Conservation (phyloP, 1,284 basidiomycete genomes). For the Naganishia cerealis region DNA sequence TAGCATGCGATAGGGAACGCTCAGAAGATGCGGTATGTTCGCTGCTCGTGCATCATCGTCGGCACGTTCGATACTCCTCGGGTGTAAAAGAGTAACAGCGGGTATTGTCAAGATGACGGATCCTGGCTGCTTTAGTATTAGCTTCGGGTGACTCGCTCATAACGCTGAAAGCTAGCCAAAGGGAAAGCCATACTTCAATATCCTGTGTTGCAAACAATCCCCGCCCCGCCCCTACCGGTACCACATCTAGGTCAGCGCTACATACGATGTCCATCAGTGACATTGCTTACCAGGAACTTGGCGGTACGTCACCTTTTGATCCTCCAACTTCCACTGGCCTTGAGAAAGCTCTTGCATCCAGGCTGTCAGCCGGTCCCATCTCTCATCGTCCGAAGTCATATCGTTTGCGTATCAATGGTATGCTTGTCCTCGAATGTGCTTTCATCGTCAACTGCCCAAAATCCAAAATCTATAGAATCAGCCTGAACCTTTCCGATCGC, state of each 20-base stretch:
- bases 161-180: too few species aligned
- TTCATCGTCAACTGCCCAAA: neutral
- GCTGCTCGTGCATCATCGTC: conserved; percentile 3
- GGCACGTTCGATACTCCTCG: conserved; percentile 44
- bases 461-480: neutral
- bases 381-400: conserved; percentile 16
- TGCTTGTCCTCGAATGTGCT: neutral
- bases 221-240: conserved; percentile 62
- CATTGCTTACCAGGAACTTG: conserved; percentile 32
- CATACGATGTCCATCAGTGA: neutral
- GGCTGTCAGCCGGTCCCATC: conserved; percentile 8
- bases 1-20: conserved; percentile 5
- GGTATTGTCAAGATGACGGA: conserved; percentile 68
- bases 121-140: conserved; percentile 55
- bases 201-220: conserved; percentile 64
- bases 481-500: conserved; percentile 11
- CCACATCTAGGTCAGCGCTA: neutral
- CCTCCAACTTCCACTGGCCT: conserved; percentile 19
- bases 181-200: conserved; percentile 55
- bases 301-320: conserved; percentile 30
- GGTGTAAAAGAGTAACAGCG: conserved; percentile 67
- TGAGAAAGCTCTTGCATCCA: conserved; percentile 20
- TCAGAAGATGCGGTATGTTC: conserved; percentile 37
- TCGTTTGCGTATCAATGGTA: neutral
- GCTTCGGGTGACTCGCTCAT: neutral